Evolutionary conservation across 2,329 filamentous ascomycete genomes (phyloP), one percentile per base, ranked within the genome.

Genomic region (Fusarium sambucinum): DNA sequence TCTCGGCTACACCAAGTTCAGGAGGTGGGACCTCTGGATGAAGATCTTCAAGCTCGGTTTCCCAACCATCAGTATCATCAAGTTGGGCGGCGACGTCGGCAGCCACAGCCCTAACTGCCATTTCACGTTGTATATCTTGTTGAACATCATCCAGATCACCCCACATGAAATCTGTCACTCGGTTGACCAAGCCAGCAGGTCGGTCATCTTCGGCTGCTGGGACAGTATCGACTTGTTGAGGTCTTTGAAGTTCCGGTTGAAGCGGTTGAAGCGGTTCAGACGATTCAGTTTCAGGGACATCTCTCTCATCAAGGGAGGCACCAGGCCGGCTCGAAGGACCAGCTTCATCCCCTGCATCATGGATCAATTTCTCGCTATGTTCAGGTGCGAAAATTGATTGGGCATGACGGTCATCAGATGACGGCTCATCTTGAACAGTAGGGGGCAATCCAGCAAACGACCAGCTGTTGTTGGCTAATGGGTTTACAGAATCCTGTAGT

Each of bases 121-220:
- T 75, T 38, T 77, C 78, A 66, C 86, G 78, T 61, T 80, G 77
- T 32, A 37, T 70, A 38, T 50, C 52, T 41, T 72, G 71, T 27
- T 44, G 62, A 62, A 65, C 69, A 10, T 77, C 73, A 32, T 86
- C 83, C 7, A 89, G 78, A 37, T 85, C 84, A 11, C 84, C 85
- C 86, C 87, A 90, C 82, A 90, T 86, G 72, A 89, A 90, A 62
- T 89, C 82, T 2, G 86, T 83, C 14, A 90, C 68, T 30, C 75
- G 70, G 23, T 67, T 72, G 16, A 77, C 73, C 27, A 79, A 57
- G 23, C 76, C 76, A 47, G 60, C 61, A 11, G 51, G 56, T 12
- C 47, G 60, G 11, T 56, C 68, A n/a, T 61, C 61, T 19, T 73
- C 68, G 9, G 41, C 44, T 11, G 52, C 66, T 41, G 66, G 66